Evolutionary conservation across 176 grass and related monocot species (phyloP).

Genomic region (Ampelocalamus luodianensis): DNA sequence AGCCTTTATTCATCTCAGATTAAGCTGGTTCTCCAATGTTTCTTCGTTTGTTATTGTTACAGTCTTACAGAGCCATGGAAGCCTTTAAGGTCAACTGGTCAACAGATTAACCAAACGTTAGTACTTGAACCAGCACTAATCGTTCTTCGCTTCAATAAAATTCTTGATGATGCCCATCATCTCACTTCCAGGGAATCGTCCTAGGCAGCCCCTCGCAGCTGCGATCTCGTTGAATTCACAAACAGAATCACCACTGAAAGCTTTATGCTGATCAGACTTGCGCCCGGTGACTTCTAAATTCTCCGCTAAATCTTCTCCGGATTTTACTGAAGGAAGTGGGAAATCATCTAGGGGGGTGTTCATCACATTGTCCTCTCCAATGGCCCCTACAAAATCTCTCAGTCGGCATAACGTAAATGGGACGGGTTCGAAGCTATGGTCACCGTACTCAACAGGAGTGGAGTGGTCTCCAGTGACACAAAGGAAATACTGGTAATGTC

Average conservation of each 20-base stretch:
- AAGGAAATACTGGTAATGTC: conserved; percentile 69
- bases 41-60: conserved; percentile 31
- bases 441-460: conserved; percentile 91
- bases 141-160: conserved; percentile 84
- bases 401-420: conserved; percentile 76
- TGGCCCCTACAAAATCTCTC: conserved; percentile 62
- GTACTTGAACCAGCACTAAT: conserved; percentile 36
- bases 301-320: conserved; percentile 58
- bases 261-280: conserved; percentile 36
- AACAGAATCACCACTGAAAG: conserved; percentile 67
- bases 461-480: conserved; percentile 97
- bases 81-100: not conserved
- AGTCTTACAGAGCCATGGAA: conserved; percentile 11
- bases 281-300: conserved; percentile 14
- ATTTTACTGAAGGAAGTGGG: conserved; percentile 62
- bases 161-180: conserved; percentile 98
- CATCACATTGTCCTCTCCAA: conserved; percentile 70
- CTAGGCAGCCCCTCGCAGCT: conserved; percentile 77
- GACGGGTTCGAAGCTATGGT: conserved; percentile 88
- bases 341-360: conserved; percentile 68
- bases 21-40: not conserved
- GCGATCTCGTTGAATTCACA: conserved; percentile 75
- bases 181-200: conserved; percentile 91
- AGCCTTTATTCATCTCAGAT: conserved; percentile 40
- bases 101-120: conserved; percentile 33